Base-by-base conservation (phyloP, 148 eudicot species). In the Camellia lanceoleosa region DNA sequence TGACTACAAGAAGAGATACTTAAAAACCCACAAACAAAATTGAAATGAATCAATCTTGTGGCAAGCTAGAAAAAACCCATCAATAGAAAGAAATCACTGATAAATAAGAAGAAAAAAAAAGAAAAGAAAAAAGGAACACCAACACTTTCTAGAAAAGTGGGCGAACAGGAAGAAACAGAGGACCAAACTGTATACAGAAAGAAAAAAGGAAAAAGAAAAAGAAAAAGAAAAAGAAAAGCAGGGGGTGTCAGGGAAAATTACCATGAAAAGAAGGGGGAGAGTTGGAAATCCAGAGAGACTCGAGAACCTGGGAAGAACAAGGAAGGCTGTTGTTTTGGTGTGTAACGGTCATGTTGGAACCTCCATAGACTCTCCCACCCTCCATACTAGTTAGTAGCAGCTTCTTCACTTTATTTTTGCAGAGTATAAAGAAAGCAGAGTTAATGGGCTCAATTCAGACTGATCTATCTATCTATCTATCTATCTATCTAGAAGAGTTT, bases 201-300 rank as follows among this genome's bases (percentile, higher is more conserved):
- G 9, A 11, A 8, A 59, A 11, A 7, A 13, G 18, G 13, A 9
- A 55, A 3, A 76, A 63, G 49, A 55, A 7, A 30, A n/a, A n/a
- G n/a, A n/a, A n/a, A n/a, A n/a, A n/a, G n/a, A n/a, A n/a, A n/a
- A n/a, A n/a, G n/a, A n/a, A n/a, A 30, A 30, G 38, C 38, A 30
- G 23, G 68, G 61, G 60, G 49, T 66, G 54, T 7, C 6, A 73
- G 41, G 43, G 19, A 64, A 63, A 23, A 62, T 66, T 88, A 91
- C 94, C 92, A 64, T 86, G 86, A 52, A 87, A 86, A 84, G 94
- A 65, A 78, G 91, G 82, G 74, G 89, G 69, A 82, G 90, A 62
- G 71, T 84, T 78, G 70, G 90, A 65, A 81, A 76, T 11, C 94
- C 94, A 91, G 58, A 87, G 65, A 77, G 90, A 82, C 16, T 84